Percentiles rank a stretch among this genome's conserved stretches.
These are phyloP conservation scores for Falciphora oryzae DNA, from an alignment of 2,329 filamentous ascomycete species.

Conservation along the genomic window DNA sequence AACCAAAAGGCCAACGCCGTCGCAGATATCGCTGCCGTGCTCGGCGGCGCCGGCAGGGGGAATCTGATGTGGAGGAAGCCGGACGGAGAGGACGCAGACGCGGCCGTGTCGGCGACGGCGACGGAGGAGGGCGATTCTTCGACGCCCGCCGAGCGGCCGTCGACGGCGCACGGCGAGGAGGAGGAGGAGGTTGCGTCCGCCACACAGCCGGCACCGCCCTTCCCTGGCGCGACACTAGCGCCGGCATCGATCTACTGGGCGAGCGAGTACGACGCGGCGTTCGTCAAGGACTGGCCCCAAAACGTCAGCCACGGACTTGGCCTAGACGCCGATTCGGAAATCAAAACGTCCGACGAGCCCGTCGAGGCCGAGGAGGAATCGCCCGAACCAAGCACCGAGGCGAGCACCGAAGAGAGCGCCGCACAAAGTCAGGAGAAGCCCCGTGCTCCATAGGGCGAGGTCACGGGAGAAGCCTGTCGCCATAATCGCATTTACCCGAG, in stretches of 20 bases:
- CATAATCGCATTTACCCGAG: not conserved
- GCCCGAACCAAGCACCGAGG: not conserved
- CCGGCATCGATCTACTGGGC: constrained; percentile 46
- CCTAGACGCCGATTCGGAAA: not conserved
- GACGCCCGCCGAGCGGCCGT: constrained; percentile 12
- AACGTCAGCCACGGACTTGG: constrained; percentile 44
- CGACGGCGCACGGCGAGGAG: constrained; percentile 9
- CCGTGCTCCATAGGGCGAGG: not conserved
- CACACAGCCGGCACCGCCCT: not conserved
- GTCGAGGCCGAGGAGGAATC: not conserved
- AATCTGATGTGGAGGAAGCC: constrained; percentile 34
- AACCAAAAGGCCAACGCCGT: constrained; percentile 57
- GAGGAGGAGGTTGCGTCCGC: not conserved
- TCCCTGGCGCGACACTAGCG: constrained; percentile 13
- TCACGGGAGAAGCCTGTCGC: not conserved
- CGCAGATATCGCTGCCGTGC: constrained; percentile 57
- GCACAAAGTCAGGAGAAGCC: not conserved
- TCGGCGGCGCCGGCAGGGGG: constrained; percentile 45
- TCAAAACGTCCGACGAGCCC: too few relatives aligned
- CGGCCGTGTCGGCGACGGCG: constrained; percentile 16
- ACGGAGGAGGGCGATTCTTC: constrained; percentile 12
- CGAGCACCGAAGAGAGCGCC: not conserved
- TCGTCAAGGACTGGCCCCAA: constrained; percentile 41
- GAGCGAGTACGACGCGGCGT: constrained; percentile 40
- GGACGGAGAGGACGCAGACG: not conserved